Percentiles rank a stretch among this genome's conserved stretches.
These are phyloP conservation scores for Aegilops longissima DNA, from an alignment of 176 grass and related monocot species.

Conservation along the genomic window DNA sequence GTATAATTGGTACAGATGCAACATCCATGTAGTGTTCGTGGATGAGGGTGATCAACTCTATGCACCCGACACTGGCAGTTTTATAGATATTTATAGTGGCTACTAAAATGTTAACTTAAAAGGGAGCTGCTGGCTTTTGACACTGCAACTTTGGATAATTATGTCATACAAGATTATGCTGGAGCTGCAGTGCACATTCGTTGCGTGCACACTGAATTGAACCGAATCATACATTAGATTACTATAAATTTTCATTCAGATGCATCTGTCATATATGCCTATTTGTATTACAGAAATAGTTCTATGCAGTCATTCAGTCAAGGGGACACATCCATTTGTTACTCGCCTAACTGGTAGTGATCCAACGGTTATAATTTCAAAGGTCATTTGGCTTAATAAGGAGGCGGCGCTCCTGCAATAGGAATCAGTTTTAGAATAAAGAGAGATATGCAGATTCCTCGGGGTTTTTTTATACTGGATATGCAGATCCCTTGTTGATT, in stretches of 20 bases:
- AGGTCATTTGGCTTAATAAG: background rate
- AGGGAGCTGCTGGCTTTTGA: background rate
- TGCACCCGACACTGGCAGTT: background rate
- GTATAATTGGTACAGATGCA: background rate
- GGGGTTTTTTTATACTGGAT: background rate
- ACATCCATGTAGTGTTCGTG: background rate
- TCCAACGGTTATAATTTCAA: background rate
- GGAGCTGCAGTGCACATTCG: background rate
- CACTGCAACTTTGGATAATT: background rate
- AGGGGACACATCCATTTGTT: background rate
- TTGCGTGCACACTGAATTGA: background rate
- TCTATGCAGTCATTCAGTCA: background rate
- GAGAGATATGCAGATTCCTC: background rate
- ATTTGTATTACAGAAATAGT: background rate
- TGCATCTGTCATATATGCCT: background rate
- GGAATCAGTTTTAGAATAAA: background rate
- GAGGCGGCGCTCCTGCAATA: background rate
- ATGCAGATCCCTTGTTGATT: background rate
- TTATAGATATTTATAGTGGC: background rate
- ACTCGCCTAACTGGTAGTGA: background rate
- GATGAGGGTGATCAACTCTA: background rate
- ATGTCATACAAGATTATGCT: background rate
- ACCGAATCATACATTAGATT: background rate
- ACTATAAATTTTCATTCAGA: background rate
- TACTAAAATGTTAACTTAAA: background rate